These are phyloP conservation scores for Neolentinus lepideus DNA, from an alignment of 1,284 basidiomycete species.

Conservation along the genomic window DNA sequence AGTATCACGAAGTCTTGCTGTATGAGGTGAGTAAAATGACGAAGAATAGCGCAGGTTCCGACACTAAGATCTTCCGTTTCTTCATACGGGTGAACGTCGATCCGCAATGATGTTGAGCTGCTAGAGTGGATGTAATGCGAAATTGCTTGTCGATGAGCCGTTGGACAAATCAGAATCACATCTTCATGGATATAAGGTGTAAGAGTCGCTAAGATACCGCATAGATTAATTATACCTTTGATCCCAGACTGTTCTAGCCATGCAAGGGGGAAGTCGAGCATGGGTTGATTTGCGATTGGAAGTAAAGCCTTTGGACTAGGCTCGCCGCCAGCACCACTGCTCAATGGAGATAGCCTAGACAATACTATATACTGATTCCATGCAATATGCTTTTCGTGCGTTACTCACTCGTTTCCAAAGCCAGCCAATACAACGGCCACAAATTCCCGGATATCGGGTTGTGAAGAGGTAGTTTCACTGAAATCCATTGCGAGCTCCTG, in stretches of 20 bases:
- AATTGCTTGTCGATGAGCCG: conserved; percentile 64
- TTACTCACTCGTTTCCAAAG: conserved; percentile 76
- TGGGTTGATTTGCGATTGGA: conserved; percentile 81
- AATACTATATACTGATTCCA: conserved; percentile 5
- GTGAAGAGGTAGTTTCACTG: conserved; percentile 23
- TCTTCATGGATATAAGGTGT: conserved; percentile 38
- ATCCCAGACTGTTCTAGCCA: conserved; percentile 88
- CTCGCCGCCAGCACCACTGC: conserved; percentile 65
- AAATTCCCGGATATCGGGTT: conserved; percentile 62
- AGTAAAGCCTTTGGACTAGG: conserved; percentile 81
- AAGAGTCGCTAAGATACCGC: conserved; percentile 8
- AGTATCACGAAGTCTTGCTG: conserved; percentile 84
- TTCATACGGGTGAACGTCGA: conserved; percentile 73
- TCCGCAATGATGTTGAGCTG: conserved; percentile 46
- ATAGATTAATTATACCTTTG: conserved; percentile 46
- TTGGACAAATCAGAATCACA: conserved; percentile 79
- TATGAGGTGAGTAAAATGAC: conserved; percentile 64
- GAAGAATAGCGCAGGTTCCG: conserved; percentile 66
- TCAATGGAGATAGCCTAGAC: conserved; percentile 62
- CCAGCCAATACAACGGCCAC: conserved; percentile 81
- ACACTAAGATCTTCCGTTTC: conserved; percentile 55
- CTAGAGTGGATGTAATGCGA: conserved; percentile 78
- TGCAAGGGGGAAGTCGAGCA: conserved; percentile 78
- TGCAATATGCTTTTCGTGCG: neutral
- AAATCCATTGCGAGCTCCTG: conserved; percentile 2